phyloP scores from a whole-genome alignment of 2,329 filamentous ascomycete genomes.

The Aspergillus felis region DNA sequence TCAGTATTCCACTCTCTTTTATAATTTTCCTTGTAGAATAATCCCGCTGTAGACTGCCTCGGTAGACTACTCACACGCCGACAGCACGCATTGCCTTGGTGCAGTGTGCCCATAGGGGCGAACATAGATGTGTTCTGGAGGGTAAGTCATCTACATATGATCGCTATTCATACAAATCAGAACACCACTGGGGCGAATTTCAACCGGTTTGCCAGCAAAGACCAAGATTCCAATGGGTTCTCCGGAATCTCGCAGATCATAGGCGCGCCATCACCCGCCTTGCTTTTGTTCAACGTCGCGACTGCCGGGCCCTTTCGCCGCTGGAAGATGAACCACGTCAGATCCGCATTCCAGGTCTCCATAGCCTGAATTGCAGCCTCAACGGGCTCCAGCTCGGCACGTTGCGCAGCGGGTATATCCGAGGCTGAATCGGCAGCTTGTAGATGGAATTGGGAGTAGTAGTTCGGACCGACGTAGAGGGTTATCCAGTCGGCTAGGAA shows the following conservation, averaged over 20 bases:
- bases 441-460: conserved; percentile 23
- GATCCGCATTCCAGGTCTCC: conserved; percentile 40
- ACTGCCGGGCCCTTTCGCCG: conserved; percentile 12
- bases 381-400: conserved; percentile 18
- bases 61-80: no score
- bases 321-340: conserved; percentile 41
- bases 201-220: conserved; percentile 29
- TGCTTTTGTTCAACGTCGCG: conserved; percentile 30
- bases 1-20: neutral
- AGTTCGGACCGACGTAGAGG: conserved; percentile 31
- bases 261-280: conserved; percentile 3
- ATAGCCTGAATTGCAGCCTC: conserved; percentile 34
- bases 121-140: neutral
- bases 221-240: conserved; percentile 7
- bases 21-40: neutral
- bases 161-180: conserved; percentile 1
- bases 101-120: neutral
- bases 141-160: neutral
- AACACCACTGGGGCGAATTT: conserved; percentile 29
- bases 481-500: conserved; percentile 36
- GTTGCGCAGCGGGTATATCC: conserved; percentile 3
- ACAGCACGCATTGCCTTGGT: neutral
- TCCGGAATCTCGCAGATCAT: conserved; percentile 9
- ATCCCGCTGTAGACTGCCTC: neutral
- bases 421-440: neutral